Conservation (phyloP, 192 early-diverging fungal species). For the Backusella westeae region DNA sequence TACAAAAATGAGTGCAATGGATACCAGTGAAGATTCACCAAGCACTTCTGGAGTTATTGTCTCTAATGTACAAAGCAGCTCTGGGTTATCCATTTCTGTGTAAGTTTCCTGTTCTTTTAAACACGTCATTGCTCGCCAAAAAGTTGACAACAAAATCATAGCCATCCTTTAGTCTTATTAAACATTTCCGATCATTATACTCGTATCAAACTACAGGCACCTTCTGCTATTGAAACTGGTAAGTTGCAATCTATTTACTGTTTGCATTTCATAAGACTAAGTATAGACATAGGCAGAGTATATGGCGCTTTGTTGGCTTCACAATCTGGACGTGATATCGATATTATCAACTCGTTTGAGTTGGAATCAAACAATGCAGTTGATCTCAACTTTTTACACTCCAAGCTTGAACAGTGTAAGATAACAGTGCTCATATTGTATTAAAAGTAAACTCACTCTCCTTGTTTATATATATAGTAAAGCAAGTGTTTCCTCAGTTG, state of each 20-base stretch:
- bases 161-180: slow-evolving; percentile 84
- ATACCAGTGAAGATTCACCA: slow-evolving; percentile 17
- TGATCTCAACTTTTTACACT: slow-evolving; percentile 61
- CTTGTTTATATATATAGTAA: slow-evolving; percentile 44
- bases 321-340: slow-evolving; percentile 76
- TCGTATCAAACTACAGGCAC: slow-evolving; percentile 62
- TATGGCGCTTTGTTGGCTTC: slow-evolving; percentile 76
- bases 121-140: not conserved
- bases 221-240: slow-evolving; percentile 13
- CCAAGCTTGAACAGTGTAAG: slow-evolving; percentile 78
- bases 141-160: slow-evolving; percentile 26
- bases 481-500: slow-evolving; percentile 79
- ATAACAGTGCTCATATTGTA: not conserved
- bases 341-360: slow-evolving; percentile 86
- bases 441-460: not conserved
- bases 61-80: slow-evolving; percentile 51
- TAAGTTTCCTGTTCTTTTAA: slow-evolving; percentile 21
- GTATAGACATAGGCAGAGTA: slow-evolving; percentile 36
- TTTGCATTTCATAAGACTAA: not conserved
- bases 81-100: slow-evolving; percentile 52
- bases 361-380: slow-evolving; percentile 54
- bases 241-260: not conserved
- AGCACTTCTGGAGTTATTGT: slow-evolving; percentile 31
- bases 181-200: slow-evolving; percentile 90
- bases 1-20: slow-evolving; percentile 20